Evolutionary conservation across 208 protist species (phyloP).

Genomic region (Leishmania tropica): DNA sequence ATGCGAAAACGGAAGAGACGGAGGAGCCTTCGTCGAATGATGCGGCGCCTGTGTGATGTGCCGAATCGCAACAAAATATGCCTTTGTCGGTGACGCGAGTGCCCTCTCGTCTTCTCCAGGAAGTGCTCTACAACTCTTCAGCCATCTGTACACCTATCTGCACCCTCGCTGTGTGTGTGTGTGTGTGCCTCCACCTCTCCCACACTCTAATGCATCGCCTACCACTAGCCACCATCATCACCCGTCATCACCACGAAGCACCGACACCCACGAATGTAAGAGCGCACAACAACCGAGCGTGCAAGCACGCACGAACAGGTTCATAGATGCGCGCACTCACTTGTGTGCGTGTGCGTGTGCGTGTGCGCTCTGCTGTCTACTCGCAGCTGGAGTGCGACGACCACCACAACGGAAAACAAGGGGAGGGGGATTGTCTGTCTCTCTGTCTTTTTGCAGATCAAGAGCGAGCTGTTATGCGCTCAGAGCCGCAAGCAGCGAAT

Average conservation of each 20-base stretch:
- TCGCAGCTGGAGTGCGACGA: not conserved
- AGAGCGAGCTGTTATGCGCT: no score
- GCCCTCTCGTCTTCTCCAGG: not conserved
- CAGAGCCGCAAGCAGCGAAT: no score
- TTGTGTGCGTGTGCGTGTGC: slow-evolving; percentile 20
- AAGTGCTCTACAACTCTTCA: not conserved
- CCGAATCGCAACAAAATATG: not conserved
- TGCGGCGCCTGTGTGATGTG: not conserved
- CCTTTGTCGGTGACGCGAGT: not conserved
- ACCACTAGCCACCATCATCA: no score
- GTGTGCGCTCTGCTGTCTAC: not conserved
- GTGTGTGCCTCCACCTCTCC: not conserved
- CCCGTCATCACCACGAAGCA: not conserved
- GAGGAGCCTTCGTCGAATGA: not conserved
- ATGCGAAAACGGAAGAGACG: not conserved
- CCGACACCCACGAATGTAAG: not conserved
- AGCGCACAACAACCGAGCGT: not conserved
- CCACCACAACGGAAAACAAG: not conserved
- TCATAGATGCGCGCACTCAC: slow-evolving; percentile 2
- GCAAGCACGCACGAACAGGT: not conserved
- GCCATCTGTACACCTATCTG: not conserved
- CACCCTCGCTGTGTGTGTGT: not conserved
- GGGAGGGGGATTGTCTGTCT: no score
- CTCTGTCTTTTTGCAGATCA: no score
- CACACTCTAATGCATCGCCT: not conserved